phyloP scores from a whole-genome alignment of 1,284 basidiomycete species.

The Tetrapyrgos nigripes region DNA sequence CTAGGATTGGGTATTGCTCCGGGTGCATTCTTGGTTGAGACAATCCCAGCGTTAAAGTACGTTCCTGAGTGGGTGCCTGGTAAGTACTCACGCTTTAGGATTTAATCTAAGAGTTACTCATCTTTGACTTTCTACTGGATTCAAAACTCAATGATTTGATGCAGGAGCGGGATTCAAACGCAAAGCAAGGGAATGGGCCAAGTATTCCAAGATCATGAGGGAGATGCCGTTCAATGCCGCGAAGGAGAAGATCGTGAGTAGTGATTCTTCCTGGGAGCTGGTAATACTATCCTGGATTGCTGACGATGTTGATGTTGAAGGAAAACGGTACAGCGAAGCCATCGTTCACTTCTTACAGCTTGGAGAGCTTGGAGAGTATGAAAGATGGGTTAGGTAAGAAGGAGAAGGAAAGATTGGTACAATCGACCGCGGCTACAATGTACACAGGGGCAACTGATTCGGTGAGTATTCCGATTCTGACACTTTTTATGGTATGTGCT shows the following conservation, averaged over 20 bases:
- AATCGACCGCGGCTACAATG: conserved; percentile 45
- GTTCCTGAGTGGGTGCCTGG: conserved; percentile 30
- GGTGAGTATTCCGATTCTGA: conserved; percentile 31
- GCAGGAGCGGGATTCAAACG: conserved; percentile 19
- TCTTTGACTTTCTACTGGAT: neutral
- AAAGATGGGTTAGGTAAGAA: conserved; percentile 12
- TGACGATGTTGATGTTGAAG: conserved; percentile 11
- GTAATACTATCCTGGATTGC: neutral
- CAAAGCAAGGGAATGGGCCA: conserved; percentile 18
- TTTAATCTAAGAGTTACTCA: neutral
- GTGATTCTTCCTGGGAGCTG: neutral
- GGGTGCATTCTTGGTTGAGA: conserved; percentile 27
- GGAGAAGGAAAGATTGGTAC: conserved; percentile 42
- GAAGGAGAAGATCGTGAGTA: conserved; percentile 25
- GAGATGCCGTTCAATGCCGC: conserved; percentile 29
- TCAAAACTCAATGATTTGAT: neutral
- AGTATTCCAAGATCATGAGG: conserved; percentile 22
- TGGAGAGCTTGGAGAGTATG: conserved; percentile 19
- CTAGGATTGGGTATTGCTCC: conserved; percentile 21
- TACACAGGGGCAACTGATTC: conserved; percentile 35
- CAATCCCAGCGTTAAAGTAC: conserved; percentile 25
- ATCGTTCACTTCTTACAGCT: conserved; percentile 30
- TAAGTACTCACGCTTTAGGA: no score
- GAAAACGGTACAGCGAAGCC: conserved; percentile 22
- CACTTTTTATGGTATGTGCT: conserved; percentile 36